A percentile compares a stretch with the other conserved stretches of the same genome.
Evolutionary conservation across 805 yeast genomes (phyloP).

Genomic region (Torulaspora microellipsoides): DNA sequence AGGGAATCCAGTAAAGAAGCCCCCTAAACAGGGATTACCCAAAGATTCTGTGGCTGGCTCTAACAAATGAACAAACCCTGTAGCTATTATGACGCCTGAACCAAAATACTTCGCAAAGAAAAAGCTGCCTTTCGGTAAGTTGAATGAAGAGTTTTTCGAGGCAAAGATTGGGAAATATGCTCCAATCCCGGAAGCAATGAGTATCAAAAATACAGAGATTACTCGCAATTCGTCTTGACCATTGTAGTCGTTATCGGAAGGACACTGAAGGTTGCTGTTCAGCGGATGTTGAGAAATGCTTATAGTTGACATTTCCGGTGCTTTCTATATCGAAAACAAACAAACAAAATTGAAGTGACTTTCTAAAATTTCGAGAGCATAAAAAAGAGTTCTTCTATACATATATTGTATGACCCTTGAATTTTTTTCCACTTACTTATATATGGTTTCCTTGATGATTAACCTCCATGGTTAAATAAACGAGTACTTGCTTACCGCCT

Average conservation of each 20-base stretch:
- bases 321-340: not conserved
- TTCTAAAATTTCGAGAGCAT: not conserved
- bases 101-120: conserved; percentile 51
- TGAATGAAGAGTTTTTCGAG: conserved; percentile 44
- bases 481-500: not conserved
- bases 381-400: not conserved
- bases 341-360: not conserved
- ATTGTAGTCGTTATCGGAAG: conserved; percentile 38
- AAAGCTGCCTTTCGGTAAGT: conserved; percentile 58
- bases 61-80: conserved; percentile 65
- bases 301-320: not conserved
- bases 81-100: conserved; percentile 50
- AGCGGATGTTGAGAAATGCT: not conserved
- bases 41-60: conserved; percentile 61
- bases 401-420: not conserved
- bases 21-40: conserved; percentile 51
- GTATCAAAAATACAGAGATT: conserved; percentile 53
- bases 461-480: not conserved
- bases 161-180: conserved; percentile 55
- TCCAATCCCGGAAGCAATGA: conserved; percentile 51
- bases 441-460: not conserved
- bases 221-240: conserved; percentile 42
- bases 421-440: not conserved
- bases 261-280: conserved; percentile 27
- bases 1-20: conserved; percentile 44